Conservation (phyloP, 1,139 yeast genomes). For the Suhomyces taliae region DNA sequence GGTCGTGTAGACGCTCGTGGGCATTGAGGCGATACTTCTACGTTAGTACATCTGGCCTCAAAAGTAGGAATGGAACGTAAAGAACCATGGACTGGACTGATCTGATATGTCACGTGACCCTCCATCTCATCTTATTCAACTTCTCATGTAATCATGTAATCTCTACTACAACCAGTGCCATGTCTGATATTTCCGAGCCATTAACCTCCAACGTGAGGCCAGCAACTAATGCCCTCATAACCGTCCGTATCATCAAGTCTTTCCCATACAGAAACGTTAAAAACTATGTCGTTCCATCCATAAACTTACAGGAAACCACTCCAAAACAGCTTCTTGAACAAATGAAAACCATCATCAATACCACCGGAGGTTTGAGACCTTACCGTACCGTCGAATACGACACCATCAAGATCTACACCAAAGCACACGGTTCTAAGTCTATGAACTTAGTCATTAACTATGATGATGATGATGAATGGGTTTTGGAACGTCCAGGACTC, state of each 20-base stretch:
- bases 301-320: slow-evolving; percentile 71
- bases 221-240: slow-evolving; percentile 67
- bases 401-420: slow-evolving; percentile 81
- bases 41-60: too few species aligned
- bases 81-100: too few species aligned
- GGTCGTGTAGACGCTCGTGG: too few species aligned
- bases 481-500: slow-evolving; percentile 41
- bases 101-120: too few species aligned
- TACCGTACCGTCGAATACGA: slow-evolving; percentile 78
- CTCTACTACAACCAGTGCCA: too few species aligned
- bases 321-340: slow-evolving; percentile 58
- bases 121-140: too few species aligned
- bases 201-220: slow-evolving; percentile 70
- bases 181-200: slow-evolving; percentile 35
- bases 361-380: slow-evolving; percentile 75
- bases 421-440: slow-evolving; percentile 93
- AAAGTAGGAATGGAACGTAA: too few species aligned
- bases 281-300: slow-evolving; percentile 69
- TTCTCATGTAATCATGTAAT: too few species aligned
- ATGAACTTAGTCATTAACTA: slow-evolving; percentile 89
- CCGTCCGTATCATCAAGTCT: slow-evolving; percentile 84
- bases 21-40: too few species aligned
- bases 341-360: slow-evolving; percentile 50
- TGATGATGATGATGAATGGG: slow-evolving; percentile 74
- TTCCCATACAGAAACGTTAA: slow-evolving; percentile 91